A percentile compares a stretch with the other conserved stretches of the same genome.
Conservation (phyloP, 306 rosid genomes). For the Rubus idaeus region DNA sequence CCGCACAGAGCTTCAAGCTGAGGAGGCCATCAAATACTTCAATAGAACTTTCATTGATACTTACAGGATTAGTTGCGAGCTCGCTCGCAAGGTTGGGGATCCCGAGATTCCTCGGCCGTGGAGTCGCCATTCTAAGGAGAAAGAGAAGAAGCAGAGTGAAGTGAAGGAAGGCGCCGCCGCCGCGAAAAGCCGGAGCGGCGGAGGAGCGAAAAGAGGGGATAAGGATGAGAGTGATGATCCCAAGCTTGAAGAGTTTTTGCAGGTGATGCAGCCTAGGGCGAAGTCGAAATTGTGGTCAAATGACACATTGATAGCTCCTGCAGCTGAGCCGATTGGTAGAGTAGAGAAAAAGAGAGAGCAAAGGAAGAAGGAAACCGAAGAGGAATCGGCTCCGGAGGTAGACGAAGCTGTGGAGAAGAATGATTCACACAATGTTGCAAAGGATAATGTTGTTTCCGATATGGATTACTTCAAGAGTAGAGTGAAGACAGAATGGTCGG, state of each 20-base stretch:
- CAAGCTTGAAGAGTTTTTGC: constrained; percentile 70
- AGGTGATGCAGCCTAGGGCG: constrained; percentile 79
- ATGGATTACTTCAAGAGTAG: constrained; percentile 85
- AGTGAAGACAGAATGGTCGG: constrained; percentile 78
- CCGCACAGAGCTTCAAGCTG: constrained; percentile 63
- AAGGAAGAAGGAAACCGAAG: constrained; percentile 31
- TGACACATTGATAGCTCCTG: constrained; percentile 43
- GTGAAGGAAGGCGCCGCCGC: not conserved
- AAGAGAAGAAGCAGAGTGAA: constrained; percentile 30
- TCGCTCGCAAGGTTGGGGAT: constrained; percentile 75
- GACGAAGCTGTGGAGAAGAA: constrained; percentile 25
- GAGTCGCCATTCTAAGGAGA: constrained; percentile 64
- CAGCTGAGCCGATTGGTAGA: constrained; percentile 18
- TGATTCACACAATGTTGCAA: constrained; percentile 33
- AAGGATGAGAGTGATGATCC: constrained; percentile 45
- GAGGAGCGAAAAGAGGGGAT: constrained; percentile 15
- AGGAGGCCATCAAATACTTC: constrained; percentile 70
- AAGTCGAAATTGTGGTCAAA: constrained; percentile 86
- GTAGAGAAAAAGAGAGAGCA: constrained; percentile 27
- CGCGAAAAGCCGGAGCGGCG: not conserved
- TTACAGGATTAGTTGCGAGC: constrained; percentile 66
- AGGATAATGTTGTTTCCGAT: constrained; percentile 54
- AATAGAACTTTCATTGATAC: constrained; percentile 58
- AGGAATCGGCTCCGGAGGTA: constrained; percentile 30
- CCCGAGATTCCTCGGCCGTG: constrained; percentile 76